Base-by-base conservation (phyloP, 2,329 filamentous ascomycete genomes). In the Fusarium tanahbumbuense region DNA sequence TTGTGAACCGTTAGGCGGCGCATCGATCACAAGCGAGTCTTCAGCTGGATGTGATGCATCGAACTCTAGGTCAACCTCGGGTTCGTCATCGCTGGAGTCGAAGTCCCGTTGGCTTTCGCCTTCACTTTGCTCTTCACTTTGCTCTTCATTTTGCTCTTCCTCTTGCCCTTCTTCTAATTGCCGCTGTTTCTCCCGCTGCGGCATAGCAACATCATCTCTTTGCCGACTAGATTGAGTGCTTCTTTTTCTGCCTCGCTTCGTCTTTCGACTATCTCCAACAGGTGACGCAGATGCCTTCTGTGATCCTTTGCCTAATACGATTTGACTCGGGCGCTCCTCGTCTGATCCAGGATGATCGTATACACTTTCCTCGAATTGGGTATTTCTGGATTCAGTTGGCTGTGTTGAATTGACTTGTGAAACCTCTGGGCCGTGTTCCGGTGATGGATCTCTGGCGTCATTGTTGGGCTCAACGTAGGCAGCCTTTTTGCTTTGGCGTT, bases 11-110 rank as follows among this genome's bases (percentile, higher is more conserved):
- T 66, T 53, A 3, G 56, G 23, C n/a, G 68, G 70, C 12, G 61
- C 25, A 12, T 61, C 60, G 34, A 76, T 47, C 11, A 71, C n/a
- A 23, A 76, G 47, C 13, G 74, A 73, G 37, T 75, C 71, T 23
- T 74, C 61, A 6, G 16, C 34, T 11, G 30, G 7, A 20, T 49
- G 10, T 8, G 52, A 45, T 34, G 9, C 9, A 27, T 64, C 49
- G 12, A 11, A n/a, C 34, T 62, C 44, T 27, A 48, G 18, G 34
- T 56, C 59, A 2, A 28, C 34, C 15, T 30, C 41, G 12, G 45
- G 12, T n/a, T 72, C 54, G 12, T 46, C 37, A 6, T 41, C 23
- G 20, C 20, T 40, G 2, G 22, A 54, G 12, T 53, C 5, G 23
- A n/a, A 44, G 15, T n/a, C n/a, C n/a, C n/a, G n/a, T n/a, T n/a